Conservation (phyloP, 2,329 filamentous ascomycete genomes). For the Alternaria triticimaculans region DNA sequence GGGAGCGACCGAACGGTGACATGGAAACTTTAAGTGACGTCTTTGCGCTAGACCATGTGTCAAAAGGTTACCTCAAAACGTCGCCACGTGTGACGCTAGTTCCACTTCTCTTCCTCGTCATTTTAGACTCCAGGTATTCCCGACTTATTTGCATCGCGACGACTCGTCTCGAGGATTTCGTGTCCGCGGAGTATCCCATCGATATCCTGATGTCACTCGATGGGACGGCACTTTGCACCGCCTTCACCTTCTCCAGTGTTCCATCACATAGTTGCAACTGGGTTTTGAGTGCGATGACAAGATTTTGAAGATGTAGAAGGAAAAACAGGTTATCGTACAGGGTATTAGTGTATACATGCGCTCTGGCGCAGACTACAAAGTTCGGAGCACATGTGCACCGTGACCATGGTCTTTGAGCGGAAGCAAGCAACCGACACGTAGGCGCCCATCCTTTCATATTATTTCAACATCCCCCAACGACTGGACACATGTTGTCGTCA, state of each 20-base stretch:
- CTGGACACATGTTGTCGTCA: too few species aligned
- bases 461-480: neutral
- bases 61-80: neutral
- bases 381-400: too few species aligned
- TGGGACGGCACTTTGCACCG: too few species aligned
- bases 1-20: neutral
- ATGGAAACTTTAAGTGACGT: neutral
- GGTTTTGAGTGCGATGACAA: too few species aligned
- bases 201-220: too few species aligned
- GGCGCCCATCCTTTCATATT: rapidly evolving
- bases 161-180: neutral
- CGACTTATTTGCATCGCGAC: neutral
- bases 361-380: too few species aligned
- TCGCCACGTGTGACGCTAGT: neutral
- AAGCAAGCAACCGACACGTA: neutral
- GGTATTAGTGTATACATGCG: too few species aligned
- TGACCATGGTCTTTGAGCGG: too few species aligned
- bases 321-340: too few species aligned
- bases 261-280: too few species aligned
- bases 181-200: neutral
- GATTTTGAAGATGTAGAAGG: too few species aligned
- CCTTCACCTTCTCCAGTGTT: too few species aligned
- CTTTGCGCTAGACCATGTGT: neutral
- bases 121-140: neutral
- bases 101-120: neutral